Base-by-base conservation (phyloP, 2,329 filamentous ascomycete species). In the Pleoardoris graminearum region DNA sequence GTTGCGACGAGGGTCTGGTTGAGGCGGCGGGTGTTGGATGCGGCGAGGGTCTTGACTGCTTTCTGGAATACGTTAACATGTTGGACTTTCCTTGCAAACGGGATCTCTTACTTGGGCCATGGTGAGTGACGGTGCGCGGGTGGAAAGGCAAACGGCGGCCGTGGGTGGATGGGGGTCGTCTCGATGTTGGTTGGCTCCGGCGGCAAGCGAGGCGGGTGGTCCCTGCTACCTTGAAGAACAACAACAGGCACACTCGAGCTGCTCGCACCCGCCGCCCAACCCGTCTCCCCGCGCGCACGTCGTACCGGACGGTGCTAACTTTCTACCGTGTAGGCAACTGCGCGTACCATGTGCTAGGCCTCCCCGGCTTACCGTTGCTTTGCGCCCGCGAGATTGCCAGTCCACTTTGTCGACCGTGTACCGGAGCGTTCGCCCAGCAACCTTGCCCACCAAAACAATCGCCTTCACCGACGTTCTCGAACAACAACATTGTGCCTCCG, bases 1-100 rank as follows among this genome's bases (percentile, higher is more conserved):
- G 90, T 87, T 57, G 89, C 88, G 50, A 90, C 78, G 73, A 96
- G 93, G 22, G 94, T 90, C 68, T 86, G 90, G 69, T 88, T 89
- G 41, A 99, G 85, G 37, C 88, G 81, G 29, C 84, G 79, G 41
- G 84, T 80, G 75, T 97, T 97, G 76, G 88, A 85, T 63, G 88
- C 88, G 51, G 94, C 94, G 50, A 87, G 82, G 36, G 81, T 79
- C 60, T 81, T 81, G 58, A 77, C 76, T 50, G 78, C 76, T 80
- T 80, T 80, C 78, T 80, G 58, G 23, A 16, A 22, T 21, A 10
- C 1, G 25, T 46, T 11, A 38, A 22, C 17, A n/a, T n/a, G n/a
- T n/a, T n/a, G n/a, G n/a, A n/a, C n/a, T n/a, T n/a, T n/a, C n/a
- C n/a, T n/a, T n/a, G n/a, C n/a, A n/a, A n/a, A n/a, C n/a, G n/a